Base-by-base conservation (phyloP, 495 filamentous ascomycete species). In the Hypoxylon cercidicola region DNA sequence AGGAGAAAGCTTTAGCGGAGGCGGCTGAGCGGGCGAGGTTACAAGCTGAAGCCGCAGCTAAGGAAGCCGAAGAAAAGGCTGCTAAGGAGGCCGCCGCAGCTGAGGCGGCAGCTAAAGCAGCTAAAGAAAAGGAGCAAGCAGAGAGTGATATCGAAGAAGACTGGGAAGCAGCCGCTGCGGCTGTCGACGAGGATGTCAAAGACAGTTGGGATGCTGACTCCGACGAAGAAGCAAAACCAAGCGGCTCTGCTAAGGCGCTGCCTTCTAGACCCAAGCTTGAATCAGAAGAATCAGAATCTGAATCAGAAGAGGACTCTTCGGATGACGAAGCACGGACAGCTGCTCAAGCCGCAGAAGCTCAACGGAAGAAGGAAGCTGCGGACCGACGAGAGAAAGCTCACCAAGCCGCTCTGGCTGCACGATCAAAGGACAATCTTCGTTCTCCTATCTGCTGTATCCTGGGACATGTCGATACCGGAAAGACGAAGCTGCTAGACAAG, bases 371-470 rank as follows among this genome's bases (percentile, higher is more conserved):
- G 59, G 93, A 97, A 72, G 93, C 91, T 50, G 92, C 91, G n/a
- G 92, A 93, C 60, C 86, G 93, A 59, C 86, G 94, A 60, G 89
- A 92, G 77, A 90, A 90, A 78, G 87, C 91, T 55, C 92, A 97
- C 73, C 90, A 97, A 74, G 94, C 93, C 53, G 95, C 95, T 20
- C 72, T 97, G 73, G 93, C 93, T 35, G 95, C 94, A 56, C 85
- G 93, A 52, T 97, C 93, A 0, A 92, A 91, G 79, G 92, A 98
- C 71, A 87, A 99, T 75, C 89, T 99, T 23, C 91, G 96, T 32
- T 97, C 94, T 49, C 95, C 95, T 34, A 99, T 99, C 76, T 99
- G 96, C 81, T 97, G 94, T 89, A 98, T 99, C 85, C 86, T 99
- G 47, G 96, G 96, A 61, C 96, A 99, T 84, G 96, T 99, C 84